Evolutionary conservation across 768 basidiomycete species (phyloP).

Genomic region (Leccinum rimulosum): DNA sequence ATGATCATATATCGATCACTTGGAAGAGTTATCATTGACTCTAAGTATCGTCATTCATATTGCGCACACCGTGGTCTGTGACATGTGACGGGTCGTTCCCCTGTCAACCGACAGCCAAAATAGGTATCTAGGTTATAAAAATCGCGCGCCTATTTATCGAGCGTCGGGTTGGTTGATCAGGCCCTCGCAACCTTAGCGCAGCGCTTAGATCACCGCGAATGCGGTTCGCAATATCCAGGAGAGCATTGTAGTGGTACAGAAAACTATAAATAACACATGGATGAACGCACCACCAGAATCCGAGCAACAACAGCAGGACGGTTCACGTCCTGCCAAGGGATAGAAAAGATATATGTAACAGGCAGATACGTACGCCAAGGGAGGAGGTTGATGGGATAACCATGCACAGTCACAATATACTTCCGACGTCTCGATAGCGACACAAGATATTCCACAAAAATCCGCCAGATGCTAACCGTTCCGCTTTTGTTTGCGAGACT

Average conservation of each 20-base stretch:
- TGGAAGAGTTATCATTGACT: slow-evolving; percentile 8
- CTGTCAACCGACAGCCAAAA: neutral
- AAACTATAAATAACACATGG: slow-evolving; percentile 37
- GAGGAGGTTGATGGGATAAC: slow-evolving; percentile 14
- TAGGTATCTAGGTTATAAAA: slow-evolving; percentile 7
- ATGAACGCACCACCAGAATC: slow-evolving; percentile 25
- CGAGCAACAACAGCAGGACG: slow-evolving; percentile 23
- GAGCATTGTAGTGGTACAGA: slow-evolving; percentile 33
- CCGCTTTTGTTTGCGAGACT: slow-evolving; percentile 57
- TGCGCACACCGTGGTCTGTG: neutral
- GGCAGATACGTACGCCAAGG: slow-evolving; percentile 12
- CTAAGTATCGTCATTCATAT: slow-evolving; percentile 4
- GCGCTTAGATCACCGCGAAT: slow-evolving; percentile 7
- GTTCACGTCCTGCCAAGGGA: slow-evolving; percentile 25
- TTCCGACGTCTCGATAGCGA: slow-evolving; percentile 30
- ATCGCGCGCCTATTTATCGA: slow-evolving; percentile 16
- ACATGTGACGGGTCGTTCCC: neutral
- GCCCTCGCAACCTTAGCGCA: neutral
- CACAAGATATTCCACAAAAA: slow-evolving; percentile 34
- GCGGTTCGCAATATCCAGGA: slow-evolving; percentile 17
- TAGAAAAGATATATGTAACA: slow-evolving; percentile 32
- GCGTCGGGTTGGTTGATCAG: neutral
- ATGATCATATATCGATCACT: slow-evolving; percentile 11
- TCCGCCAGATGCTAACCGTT: slow-evolving; percentile 39
- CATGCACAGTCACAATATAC: slow-evolving; percentile 29